These are phyloP conservation scores for Ophiostoma montium DNA, from an alignment of 2,329 filamentous ascomycete species.

Conservation along the genomic window DNA sequence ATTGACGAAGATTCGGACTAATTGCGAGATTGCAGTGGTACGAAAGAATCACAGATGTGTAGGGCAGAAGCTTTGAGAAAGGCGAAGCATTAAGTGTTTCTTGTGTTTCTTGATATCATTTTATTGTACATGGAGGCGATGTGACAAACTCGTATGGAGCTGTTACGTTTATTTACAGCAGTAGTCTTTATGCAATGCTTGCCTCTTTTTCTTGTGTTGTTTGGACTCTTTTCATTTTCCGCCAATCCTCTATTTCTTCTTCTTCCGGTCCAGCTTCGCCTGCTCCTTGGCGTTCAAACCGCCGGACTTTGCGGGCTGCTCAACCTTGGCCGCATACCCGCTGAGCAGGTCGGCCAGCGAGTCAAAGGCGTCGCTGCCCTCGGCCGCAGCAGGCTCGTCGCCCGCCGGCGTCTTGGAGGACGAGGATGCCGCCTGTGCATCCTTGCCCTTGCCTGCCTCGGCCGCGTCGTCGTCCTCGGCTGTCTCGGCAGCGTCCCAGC, in stretches of 20 bases:
- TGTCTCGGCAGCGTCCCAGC: conserved; percentile 53
- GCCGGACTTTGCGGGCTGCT: conserved; percentile 23
- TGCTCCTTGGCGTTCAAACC: conserved; percentile 27
- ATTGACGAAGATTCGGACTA: conserved; percentile 49
- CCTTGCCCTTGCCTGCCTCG: conserved; percentile 4
- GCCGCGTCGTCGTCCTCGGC: background rate
- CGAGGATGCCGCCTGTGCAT: background rate
- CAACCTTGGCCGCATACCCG: conserved; percentile 29
- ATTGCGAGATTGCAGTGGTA: too few species aligned
- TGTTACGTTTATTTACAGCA: background rate
- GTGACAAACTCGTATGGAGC: background rate
- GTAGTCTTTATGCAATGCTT: background rate
- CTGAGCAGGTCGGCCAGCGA: conserved; percentile 37
- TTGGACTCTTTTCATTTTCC: conserved; percentile 1
- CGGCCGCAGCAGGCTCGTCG: conserved; percentile 10
- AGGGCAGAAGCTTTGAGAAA: too few species aligned
- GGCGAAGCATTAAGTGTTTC: background rate
- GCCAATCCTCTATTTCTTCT: conserved; percentile 15
- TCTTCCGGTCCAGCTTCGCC: conserved; percentile 27
- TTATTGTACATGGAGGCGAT: conserved; percentile 17
- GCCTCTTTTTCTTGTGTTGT: background rate
- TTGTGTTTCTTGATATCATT: conserved; percentile 6
- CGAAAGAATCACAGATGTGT: background rate
- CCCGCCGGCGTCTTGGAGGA: background rate
- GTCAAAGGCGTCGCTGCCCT: conserved; percentile 17